Conservation (phyloP, 2,329 filamentous ascomycete species). For the Alternaria triticimaculans region DNA sequence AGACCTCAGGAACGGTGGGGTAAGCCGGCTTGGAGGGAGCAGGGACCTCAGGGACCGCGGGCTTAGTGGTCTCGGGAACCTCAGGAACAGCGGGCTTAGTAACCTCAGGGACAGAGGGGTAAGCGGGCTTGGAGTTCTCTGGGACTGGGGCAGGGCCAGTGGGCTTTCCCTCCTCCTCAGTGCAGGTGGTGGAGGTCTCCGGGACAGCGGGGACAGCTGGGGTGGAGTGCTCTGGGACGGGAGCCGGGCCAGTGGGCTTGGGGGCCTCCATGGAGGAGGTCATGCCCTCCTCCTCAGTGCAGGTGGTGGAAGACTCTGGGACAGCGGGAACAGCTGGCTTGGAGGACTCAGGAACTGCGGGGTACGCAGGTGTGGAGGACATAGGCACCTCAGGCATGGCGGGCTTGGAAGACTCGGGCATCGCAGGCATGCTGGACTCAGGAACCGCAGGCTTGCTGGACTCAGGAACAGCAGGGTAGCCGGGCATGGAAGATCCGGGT, state of each 20-base stretch:
- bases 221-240: slow-evolving; percentile 2
- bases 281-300: slow-evolving; percentile 68
- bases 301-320: slow-evolving; percentile 62
- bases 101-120: slow-evolving; percentile 6
- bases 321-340: slow-evolving; percentile 10
- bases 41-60: not conserved
- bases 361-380: slow-evolving; percentile 32
- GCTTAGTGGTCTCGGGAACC: not conserved
- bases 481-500: slow-evolving; percentile 10
- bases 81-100: slow-evolving; percentile 17
- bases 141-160: slow-evolving; percentile 9
- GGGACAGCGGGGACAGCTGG: slow-evolving; percentile 2
- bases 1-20: slow-evolving; percentile 3
- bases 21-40: slow-evolving; percentile 21
- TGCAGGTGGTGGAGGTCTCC: slow-evolving; percentile 10
- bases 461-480: slow-evolving; percentile 10
- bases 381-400: slow-evolving; percentile 26
- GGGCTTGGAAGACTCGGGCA: slow-evolving; percentile 18
- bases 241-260: not conserved
- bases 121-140: slow-evolving; percentile 5
- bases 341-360: slow-evolving; percentile 5
- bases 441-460: slow-evolving; percentile 10
- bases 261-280: slow-evolving; percentile 2
- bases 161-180: slow-evolving; percentile 7
- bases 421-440: slow-evolving; percentile 6